phyloP scores from a whole-genome alignment of 805 yeast species.

The Suhomyces canberraensis region DNA sequence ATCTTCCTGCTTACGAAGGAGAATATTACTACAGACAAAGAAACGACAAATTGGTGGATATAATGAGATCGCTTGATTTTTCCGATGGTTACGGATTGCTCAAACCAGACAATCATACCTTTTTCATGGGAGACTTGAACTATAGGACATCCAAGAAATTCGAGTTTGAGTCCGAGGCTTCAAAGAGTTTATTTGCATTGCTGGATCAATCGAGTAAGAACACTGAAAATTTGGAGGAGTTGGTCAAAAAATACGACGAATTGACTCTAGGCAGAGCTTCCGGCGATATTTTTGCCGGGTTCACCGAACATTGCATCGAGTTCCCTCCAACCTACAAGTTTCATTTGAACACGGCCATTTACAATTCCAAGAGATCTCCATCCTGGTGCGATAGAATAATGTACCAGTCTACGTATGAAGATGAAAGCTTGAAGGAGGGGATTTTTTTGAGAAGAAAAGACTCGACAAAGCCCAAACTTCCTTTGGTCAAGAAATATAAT shows the following conservation, averaged over 20 bases:
- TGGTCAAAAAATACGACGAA: constrained; percentile 47
- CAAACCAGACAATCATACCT: constrained; percentile 55
- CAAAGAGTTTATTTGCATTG: constrained; percentile 21
- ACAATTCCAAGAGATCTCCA: constrained; percentile 60
- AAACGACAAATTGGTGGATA: constrained; percentile 46
- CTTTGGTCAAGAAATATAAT: constrained; percentile 41
- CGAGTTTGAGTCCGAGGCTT: constrained; percentile 8
- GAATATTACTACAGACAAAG: constrained; percentile 43
- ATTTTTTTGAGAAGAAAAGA: background rate
- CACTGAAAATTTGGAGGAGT: constrained; percentile 12
- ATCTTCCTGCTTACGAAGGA: constrained; percentile 80
- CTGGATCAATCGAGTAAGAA: constrained; percentile 20
- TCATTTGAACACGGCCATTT: constrained; percentile 46
- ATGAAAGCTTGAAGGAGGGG: background rate
- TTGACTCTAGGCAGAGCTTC: constrained; percentile 38
- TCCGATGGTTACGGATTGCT: constrained; percentile 53
- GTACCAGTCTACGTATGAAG: constrained; percentile 44
- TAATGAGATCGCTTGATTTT: constrained; percentile 56
- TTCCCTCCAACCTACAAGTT: constrained; percentile 85
- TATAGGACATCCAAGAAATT: constrained; percentile 51
- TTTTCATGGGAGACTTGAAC: constrained; percentile 83
- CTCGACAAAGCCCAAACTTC: constrained; percentile 9
- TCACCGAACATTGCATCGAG: constrained; percentile 58
- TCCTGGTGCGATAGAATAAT: constrained; percentile 91
- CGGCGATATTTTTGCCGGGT: constrained; percentile 55